A percentile compares a stretch with the other conserved stretches of the same genome.
phyloP scores from a whole-genome alignment of 1,284 basidiomycete species.

The Apiotrichum laibachii region DNA sequence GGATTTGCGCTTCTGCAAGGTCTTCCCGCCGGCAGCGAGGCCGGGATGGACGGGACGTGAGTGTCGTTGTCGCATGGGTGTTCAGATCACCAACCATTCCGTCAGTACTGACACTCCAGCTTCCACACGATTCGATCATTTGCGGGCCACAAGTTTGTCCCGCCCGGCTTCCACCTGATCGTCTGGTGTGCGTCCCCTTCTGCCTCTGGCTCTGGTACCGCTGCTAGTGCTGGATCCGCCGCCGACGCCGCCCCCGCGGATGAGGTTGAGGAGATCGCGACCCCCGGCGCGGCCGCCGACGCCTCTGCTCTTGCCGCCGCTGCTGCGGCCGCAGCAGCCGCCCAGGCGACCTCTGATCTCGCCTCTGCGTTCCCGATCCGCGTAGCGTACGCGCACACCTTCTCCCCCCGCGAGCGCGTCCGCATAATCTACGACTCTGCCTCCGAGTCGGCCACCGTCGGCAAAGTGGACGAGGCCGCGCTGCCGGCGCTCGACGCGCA shows the following conservation, averaged over 20 bases:
- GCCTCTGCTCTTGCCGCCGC: background rate
- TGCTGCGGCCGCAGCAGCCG: background rate
- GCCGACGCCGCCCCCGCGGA: conserved; percentile 7
- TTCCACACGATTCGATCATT: conserved; percentile 37
- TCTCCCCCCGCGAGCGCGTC: conserved; percentile 30
- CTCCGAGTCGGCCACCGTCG: conserved; percentile 2
- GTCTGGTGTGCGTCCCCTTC: conserved; percentile 26
- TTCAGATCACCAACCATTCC: background rate
- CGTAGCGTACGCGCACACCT: conserved; percentile 28
- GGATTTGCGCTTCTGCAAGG: conserved; percentile 46
- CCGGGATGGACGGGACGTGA: conserved; percentile 49
- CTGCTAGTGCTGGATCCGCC: background rate
- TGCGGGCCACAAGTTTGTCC: conserved; percentile 48
- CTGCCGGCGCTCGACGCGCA: conserved; percentile 47
- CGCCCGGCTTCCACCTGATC: conserved; percentile 48
- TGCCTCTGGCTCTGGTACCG: too few relatives aligned
- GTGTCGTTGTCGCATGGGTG: too few relatives aligned
- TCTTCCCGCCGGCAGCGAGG: conserved; percentile 43
- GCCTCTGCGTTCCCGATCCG: conserved; percentile 32
- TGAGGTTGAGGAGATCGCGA: conserved; percentile 2
- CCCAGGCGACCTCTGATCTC: background rate
- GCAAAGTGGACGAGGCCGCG: conserved; percentile 40
- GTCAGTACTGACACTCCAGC: conserved; percentile 19
- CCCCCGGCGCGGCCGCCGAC: background rate
- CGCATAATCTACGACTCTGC: conserved; percentile 32